These are phyloP conservation scores for Micractinium conductrix DNA, from an alignment of 139 green algal genomes.

Conservation along the genomic window DNA sequence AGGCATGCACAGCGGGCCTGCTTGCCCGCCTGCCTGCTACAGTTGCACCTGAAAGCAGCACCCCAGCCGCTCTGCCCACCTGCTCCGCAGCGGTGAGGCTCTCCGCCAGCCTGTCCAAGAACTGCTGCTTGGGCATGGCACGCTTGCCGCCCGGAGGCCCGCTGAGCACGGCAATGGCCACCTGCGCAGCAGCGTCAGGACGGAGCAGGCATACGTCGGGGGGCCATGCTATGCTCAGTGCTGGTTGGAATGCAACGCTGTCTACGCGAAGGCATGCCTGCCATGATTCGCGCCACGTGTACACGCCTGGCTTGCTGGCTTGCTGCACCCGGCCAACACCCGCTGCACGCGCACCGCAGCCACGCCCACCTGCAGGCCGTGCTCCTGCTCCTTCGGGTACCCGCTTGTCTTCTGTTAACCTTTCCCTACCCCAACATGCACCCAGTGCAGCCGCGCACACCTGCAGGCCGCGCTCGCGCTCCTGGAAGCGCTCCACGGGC, in stretches of 20 bases:
- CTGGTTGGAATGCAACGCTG: background rate
- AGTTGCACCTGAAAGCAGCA: too few relatives aligned
- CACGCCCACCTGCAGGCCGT: background rate
- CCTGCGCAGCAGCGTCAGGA: background rate
- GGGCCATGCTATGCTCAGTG: background rate
- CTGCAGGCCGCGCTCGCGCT: conserved; percentile 21
- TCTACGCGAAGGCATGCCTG: background rate
- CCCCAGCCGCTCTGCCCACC: conserved; percentile 26
- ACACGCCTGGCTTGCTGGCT: background rate
- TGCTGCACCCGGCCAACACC: background rate
- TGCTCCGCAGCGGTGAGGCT: conserved; percentile 47
- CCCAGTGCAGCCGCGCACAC: background rate
- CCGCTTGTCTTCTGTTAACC: too few relatives aligned
- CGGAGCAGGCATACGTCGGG: too few relatives aligned
- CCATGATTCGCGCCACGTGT: background rate
- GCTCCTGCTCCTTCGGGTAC: too few relatives aligned
- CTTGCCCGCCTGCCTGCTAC: too few relatives aligned
- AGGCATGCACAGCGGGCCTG: too few relatives aligned
- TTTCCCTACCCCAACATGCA: too few relatives aligned
- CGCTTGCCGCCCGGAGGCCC: background rate
- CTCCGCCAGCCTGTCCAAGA: conserved; percentile 29
- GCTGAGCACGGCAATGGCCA: conserved; percentile 11
- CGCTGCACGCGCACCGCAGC: background rate
- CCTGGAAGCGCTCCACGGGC: conserved; percentile 24
- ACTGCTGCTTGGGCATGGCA: conserved; percentile 35